Evolutionary conservation across 306 rosid species (phyloP).

Genomic region (Corylus americana): DNA sequence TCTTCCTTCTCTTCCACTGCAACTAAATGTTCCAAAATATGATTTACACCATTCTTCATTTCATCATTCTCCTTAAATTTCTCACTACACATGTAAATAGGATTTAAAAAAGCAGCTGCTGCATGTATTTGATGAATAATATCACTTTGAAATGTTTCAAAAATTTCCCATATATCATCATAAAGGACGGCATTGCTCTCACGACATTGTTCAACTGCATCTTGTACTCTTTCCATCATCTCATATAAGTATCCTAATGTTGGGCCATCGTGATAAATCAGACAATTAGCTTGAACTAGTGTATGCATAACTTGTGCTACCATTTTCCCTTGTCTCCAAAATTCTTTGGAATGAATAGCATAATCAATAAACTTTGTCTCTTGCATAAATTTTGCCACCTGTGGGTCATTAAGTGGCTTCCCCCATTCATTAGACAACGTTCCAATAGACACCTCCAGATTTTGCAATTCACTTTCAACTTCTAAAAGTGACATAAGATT

Average conservation of each 20-base stretch:
- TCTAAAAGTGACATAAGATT: background rate
- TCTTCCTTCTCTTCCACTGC: background rate
- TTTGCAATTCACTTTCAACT: background rate
- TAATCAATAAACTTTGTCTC: background rate
- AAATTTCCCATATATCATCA: background rate
- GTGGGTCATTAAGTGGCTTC: background rate
- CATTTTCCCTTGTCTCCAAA: background rate
- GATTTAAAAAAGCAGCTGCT: slow-evolving; percentile 1
- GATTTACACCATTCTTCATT: background rate
- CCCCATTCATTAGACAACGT: background rate
- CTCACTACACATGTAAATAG: background rate
- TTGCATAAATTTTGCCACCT: no score
- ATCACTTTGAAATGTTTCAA: background rate
- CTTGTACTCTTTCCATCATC: background rate
- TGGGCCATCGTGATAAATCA: slow-evolving; percentile 2
- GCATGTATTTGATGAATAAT: slow-evolving; percentile 11
- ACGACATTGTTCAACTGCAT: background rate
- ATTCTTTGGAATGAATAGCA: background rate
- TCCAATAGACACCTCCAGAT: background rate
- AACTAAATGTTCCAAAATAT: background rate
- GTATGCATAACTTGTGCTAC: background rate
- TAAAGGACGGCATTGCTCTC: background rate
- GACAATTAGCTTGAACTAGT: background rate
- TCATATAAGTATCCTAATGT: background rate
- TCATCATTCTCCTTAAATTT: background rate